Evolutionary conservation across 345 rosid genomes (phyloP).

Genomic region (Psidium friedrichsthalianum): DNA sequence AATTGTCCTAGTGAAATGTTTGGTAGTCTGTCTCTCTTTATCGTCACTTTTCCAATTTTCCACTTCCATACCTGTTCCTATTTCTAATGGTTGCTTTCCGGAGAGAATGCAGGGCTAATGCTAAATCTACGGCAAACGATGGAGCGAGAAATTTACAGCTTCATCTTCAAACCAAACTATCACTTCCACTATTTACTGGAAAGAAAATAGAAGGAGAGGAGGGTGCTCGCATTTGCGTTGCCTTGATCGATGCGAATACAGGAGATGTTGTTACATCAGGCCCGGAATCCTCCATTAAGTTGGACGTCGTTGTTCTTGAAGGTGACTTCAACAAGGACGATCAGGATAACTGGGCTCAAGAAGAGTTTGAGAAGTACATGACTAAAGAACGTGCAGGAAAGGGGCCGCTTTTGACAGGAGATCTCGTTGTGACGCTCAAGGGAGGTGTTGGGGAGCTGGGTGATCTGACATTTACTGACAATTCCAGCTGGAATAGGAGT

Average conservation of each 20-base stretch:
- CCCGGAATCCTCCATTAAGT: neutral
- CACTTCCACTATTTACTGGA: neutral
- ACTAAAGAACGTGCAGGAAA: neutral
- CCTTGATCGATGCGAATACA: neutral
- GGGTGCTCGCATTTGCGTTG: neutral
- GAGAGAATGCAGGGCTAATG: slow-evolving; percentile 8
- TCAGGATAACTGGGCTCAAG: neutral
- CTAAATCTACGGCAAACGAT: neutral
- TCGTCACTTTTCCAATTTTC: neutral
- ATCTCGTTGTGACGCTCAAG: neutral
- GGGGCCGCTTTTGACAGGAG: neutral
- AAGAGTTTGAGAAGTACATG: neutral
- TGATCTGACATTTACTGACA: neutral
- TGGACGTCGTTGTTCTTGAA: neutral
- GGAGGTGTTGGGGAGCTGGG: neutral
- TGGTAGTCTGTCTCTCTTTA: neutral
- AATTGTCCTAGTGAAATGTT: neutral
- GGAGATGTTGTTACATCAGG: neutral
- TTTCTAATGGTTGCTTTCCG: neutral
- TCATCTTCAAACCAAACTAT: neutral
- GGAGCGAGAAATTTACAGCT: neutral
- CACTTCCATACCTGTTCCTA: neutral
- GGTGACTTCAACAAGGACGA: neutral
- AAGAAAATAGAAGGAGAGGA: neutral
- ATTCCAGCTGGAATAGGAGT: neutral